Percentiles rank a stretch among this genome's conserved stretches.
Conservation (phyloP, 2,329 filamentous ascomycete species). For the Pseudocercospora vitis region DNA sequence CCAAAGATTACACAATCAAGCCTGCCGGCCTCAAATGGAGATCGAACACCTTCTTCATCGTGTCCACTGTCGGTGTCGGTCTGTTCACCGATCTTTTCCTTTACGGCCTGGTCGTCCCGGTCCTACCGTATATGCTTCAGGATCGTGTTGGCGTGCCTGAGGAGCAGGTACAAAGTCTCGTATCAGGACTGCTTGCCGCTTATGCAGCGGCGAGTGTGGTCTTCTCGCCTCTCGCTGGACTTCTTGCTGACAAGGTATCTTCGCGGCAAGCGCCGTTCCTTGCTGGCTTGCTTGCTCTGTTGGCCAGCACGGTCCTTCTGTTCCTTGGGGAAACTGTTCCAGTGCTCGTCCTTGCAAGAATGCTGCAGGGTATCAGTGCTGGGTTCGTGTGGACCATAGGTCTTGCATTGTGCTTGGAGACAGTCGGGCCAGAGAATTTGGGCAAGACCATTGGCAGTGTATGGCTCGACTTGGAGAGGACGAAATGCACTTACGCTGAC, state of each 20-base stretch:
- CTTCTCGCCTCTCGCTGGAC: slow-evolving; percentile 54
- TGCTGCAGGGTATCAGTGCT: slow-evolving; percentile 59
- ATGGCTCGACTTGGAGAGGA: slow-evolving; percentile 24
- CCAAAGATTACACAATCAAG: slow-evolving; percentile 35
- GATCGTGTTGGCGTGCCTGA: slow-evolving; percentile 52
- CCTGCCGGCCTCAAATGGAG: slow-evolving; percentile 52
- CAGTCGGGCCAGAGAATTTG: slow-evolving; percentile 56
- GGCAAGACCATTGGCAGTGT: slow-evolving; percentile 63
- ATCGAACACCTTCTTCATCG: slow-evolving; percentile 60
- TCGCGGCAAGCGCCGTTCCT: slow-evolving; percentile 61
- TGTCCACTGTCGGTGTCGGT: slow-evolving; percentile 56
- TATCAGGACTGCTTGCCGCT: slow-evolving; percentile 55
- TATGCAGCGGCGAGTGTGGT: slow-evolving; percentile 57
- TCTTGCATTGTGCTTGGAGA: slow-evolving; percentile 59
- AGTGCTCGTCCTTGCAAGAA: slow-evolving; percentile 53
- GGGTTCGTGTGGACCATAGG: slow-evolving; percentile 62
- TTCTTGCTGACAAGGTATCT: slow-evolving; percentile 55
- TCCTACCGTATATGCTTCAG: slow-evolving; percentile 58
- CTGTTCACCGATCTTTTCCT: slow-evolving; percentile 61
- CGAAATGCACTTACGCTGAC: neutral
- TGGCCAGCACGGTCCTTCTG: slow-evolving; percentile 57
- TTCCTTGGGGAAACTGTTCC: slow-evolving; percentile 52
- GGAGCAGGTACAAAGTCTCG: slow-evolving; percentile 52
- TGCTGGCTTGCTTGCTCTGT: slow-evolving; percentile 53
- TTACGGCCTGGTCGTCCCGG: slow-evolving; percentile 59